Evolutionary conservation across 2,329 filamentous ascomycete genomes (phyloP), one percentile per base, ranked within the genome.

Genomic region (Trichoderma atrobrunneum): DNA sequence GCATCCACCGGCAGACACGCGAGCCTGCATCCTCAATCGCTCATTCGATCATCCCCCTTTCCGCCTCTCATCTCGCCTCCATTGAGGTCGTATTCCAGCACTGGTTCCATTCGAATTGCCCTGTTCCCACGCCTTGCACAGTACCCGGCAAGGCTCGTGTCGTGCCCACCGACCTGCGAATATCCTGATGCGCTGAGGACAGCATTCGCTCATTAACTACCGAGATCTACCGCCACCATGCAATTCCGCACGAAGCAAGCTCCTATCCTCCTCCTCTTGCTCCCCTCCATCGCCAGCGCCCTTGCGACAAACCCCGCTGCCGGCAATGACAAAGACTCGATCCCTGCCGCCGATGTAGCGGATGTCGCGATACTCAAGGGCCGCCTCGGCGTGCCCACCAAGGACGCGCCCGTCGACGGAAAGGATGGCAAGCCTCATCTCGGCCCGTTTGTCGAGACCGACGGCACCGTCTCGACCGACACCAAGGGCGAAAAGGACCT

Each of bases 351-450:
- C 54, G 77, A 77, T 63, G 21, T 74, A 11, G 72, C 78, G 12
- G 68, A 75, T 16, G 72, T 77, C n/a, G 76, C 78, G 59, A 74
- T 74, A 57, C 74, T 77, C 30, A 83, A 82, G 73, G 74, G 72
- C 54, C 82, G 82, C 68, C 78, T 79, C 66, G 78, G 79, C 34
- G 72, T 83, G 11, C 84, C 85, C 36, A 86, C 84, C 72, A 94
- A 94, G 80, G 91, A 96, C 84, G 93, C 93, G 71, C 95, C 95
- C 0, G 91, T 98, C 24, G 96, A 98, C 80, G 95, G 95, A 60
- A 92, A 92, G 77, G 96, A 98, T 83, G 96, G 96, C 62, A 96
- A 95, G 83, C 96, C 96, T 61, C 95, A 98, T 79, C 89, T 91
- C 24, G 96, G 96, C 2, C 96, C 96, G 7, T 91, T 89, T 78